These are phyloP conservation scores for Mrakia frigida DNA, from an alignment of 768 basidiomycete species.

Conservation along the genomic window DNA sequence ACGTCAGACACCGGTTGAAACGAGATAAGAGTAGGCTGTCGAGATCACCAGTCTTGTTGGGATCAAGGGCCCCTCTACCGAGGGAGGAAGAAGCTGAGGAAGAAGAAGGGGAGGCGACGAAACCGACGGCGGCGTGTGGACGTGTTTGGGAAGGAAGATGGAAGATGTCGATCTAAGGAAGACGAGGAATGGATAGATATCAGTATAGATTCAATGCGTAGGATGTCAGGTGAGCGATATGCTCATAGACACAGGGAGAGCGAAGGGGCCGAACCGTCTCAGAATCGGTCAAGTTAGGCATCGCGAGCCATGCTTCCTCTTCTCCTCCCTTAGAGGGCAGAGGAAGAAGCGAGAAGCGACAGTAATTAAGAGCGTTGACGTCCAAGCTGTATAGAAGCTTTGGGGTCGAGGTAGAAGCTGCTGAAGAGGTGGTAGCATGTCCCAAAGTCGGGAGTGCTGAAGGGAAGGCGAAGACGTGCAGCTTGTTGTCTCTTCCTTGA, in stretches of 20 bases:
- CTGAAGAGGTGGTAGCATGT: conserved; percentile 51
- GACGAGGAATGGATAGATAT: not conserved
- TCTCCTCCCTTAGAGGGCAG: conserved; percentile 34
- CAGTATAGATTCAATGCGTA: not conserved
- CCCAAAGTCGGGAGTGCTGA: conserved; percentile 51
- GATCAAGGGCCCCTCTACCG: conserved; percentile 41
- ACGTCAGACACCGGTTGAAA: not conserved
- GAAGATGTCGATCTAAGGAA: conserved; percentile 77
- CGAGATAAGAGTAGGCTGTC: not conserved
- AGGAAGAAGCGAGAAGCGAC: conserved; percentile 70
- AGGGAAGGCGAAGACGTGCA: conserved; percentile 65
- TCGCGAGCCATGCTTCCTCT: conserved; percentile 57
- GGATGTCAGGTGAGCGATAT: not conserved
- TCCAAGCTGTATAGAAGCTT: conserved; percentile 64
- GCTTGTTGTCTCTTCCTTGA: conserved; percentile 78
- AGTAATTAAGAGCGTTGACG: conserved; percentile 90
- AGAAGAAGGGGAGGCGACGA: conserved; percentile 42
- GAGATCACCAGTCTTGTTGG: conserved; percentile 57
- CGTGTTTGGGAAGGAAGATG: conserved; percentile 61
- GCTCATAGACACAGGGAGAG: too few relatives aligned
- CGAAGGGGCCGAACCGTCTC: conserved; percentile 54
- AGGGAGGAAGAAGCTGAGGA: conserved; percentile 13
- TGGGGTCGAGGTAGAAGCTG: conserved; percentile 49
- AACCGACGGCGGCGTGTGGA: conserved; percentile 80
- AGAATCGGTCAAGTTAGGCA: conserved; percentile 87